Percentiles rank a stretch among this genome's conserved stretches.
These are phyloP conservation scores for Amaranthus hypochondriacus DNA, from an alignment of 148 eudicot genomes.

Conservation along the genomic window DNA sequence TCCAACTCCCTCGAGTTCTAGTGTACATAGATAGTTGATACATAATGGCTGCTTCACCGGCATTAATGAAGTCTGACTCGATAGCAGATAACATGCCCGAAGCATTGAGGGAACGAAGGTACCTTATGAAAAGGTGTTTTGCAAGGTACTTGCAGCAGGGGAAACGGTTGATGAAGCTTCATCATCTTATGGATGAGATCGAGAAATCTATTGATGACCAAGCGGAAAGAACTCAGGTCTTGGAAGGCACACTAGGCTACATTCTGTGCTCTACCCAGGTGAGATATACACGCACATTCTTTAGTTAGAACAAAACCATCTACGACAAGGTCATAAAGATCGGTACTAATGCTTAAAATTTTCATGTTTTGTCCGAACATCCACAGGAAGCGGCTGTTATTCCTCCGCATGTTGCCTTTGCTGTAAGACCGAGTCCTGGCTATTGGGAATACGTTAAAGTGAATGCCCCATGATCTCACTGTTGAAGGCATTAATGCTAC, in stretches of 20 bases:
- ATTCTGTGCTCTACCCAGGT: slow-evolving; percentile 86
- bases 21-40: background rate
- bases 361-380: slow-evolving; percentile 1
- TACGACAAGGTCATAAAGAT: background rate
- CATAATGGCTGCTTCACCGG: slow-evolving; percentile 34
- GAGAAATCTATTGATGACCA: slow-evolving; percentile 57
- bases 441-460: slow-evolving; percentile 86
- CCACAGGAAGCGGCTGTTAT: slow-evolving; percentile 90
- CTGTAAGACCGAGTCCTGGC: slow-evolving; percentile 83
- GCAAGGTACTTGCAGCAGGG: slow-evolving; percentile 62
- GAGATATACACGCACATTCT: background rate
- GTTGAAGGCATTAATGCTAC: slow-evolving; percentile 64
- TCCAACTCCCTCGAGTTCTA: background rate
- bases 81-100: slow-evolving; percentile 80
- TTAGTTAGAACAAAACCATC: background rate
- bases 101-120: slow-evolving; percentile 71
- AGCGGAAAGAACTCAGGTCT: slow-evolving; percentile 50
- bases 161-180: slow-evolving; percentile 66
- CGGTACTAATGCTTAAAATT: background rate
- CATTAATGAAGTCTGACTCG: slow-evolving; percentile 59
- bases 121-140: slow-evolving; percentile 80
- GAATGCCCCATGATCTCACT: slow-evolving; percentile 51
- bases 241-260: slow-evolving; percentile 82
- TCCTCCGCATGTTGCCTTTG: slow-evolving; percentile 81
- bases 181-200: slow-evolving; percentile 73